Evolutionary conservation across 768 basidiomycete genomes (phyloP), one percentile per base, ranked within the genome.

Genomic region (Jaapia argillacea): DNA sequence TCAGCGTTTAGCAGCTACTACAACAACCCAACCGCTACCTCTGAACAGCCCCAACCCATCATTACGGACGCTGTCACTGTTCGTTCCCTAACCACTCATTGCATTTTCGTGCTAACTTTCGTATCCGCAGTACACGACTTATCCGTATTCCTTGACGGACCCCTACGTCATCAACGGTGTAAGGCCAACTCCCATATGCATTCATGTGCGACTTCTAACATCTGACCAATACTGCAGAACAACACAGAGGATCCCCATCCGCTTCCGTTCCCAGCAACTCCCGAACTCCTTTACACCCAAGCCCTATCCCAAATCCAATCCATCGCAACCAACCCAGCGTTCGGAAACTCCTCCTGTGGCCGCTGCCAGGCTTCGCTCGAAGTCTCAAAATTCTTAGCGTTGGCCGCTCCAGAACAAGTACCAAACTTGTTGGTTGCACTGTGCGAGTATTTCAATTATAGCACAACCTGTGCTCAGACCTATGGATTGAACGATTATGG

Each of bases 51-150:
- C 3, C 85, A 87, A 59, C 85, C 84, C 13, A 69, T 85, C 46
- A 71, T 87, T 27, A 74, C 81, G 10, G 84, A 87, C 54, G 78
- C 81, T 7, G 72, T 85, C 24, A 70, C 71, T 22, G 84, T 83
- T 23, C 16, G 38, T 28, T 28, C 4, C 6, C n/a, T 25, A 31
- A 25, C 38, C 42, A 28, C 24, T 16, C 5, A 20, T 4, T 5
- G 18, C 12, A 22, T 27, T 28, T 4, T 10, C 48, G 14, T 44
- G 45, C 4, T 33, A 33, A 33, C 16, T 16, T 10, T 33, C 16
- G 10, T 16, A 13, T 31, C 23, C 10, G 10, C 46, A 83, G 81
- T 71, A 79, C 54, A 51, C 68, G 51, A 68, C 63, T 3, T 87
- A 79, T 53, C 76, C 81, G 1, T 59, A 70, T 21, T 56, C 63